These are phyloP conservation scores for Delonix regia DNA, from an alignment of 306 rosid species.

Conservation along the genomic window DNA sequence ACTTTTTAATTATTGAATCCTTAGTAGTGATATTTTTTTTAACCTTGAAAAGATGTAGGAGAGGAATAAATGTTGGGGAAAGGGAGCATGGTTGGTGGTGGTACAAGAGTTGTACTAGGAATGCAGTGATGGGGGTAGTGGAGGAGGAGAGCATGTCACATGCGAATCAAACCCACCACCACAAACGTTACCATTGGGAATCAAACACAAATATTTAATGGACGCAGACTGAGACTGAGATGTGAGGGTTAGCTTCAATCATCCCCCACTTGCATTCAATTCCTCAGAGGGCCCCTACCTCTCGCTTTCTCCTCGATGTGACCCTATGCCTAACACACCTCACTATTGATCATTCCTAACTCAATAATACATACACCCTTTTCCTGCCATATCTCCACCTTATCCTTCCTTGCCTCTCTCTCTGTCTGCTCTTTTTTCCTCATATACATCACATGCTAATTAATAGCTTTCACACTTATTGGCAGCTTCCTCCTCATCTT, in stretches of 20 bases:
- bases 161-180: slow-evolving; percentile 42
- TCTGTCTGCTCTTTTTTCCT: no score
- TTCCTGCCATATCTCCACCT: slow-evolving; percentile 15
- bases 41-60: no score
- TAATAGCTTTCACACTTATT: slow-evolving; percentile 50
- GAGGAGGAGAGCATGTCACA: neutral
- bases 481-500: slow-evolving; percentile 86
- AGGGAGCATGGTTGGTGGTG: no score
- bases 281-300: slow-evolving; percentile 31
- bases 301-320: slow-evolving; percentile 25
- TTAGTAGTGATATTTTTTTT: no score
- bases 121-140: slow-evolving; percentile 40
- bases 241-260: slow-evolving; percentile 47
- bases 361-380: slow-evolving; percentile 27
- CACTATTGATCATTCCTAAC: slow-evolving; percentile 9
- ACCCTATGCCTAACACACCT: slow-evolving; percentile 45
- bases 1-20: no score
- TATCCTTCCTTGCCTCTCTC: no score
- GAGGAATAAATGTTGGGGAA: no score
- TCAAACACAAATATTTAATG: slow-evolving; percentile 27
- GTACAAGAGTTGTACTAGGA: slow-evolving; percentile 39
- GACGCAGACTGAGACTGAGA: slow-evolving; percentile 52
- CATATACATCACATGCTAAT: neutral
- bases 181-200: slow-evolving; percentile 25
- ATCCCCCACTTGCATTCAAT: slow-evolving; percentile 39